Evolutionary conservation across 768 basidiomycete species (phyloP), one percentile per base, ranked within the genome.

Genomic region (Termitomyces sp.): DNA sequence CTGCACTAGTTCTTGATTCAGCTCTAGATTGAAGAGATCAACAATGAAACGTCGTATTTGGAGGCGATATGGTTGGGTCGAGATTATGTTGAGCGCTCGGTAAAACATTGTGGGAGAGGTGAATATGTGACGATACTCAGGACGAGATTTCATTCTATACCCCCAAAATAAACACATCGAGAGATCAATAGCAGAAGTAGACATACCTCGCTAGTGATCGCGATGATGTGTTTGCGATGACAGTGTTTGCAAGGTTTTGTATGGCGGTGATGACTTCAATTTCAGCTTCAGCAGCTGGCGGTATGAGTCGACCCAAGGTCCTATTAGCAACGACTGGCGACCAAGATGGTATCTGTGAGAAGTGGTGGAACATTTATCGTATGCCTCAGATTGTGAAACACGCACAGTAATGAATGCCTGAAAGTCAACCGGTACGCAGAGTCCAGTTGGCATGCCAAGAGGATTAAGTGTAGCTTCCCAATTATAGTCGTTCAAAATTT

Each of bases 381-480:
- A 14, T 9, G 18, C 57, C 30, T 30, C 43, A 47, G 26, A 28
- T 24, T 32, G 44, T n/a, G 22, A 18, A 53, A 32, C 50, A 67
- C 90, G 54, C 70, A 95, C 94, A 54, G 81, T 82, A 50, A 89
- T 80, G 63, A 98, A 94, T 54, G 84, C 82, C 11, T 86, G 81
- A 46, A 97, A 74, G 60, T 96, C 87, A n/a, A 82, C 73, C 0
- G 97, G 97, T 54, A 98, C 80, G 64, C 96, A 98, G 30, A 98
- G 70, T 7, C 97, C 96, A 1, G 92, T 97, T 2, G 94, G 90
- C 52, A 85, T 68, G 2, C 94, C 94, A 13, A 95, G 73, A 0
- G 95, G 90, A 4, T 90, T 90, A 30, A 91, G 72, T 16, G 94
- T 94, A 11, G 95, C 88, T 61, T 95, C 89, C 97, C 97, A 99